phyloP scores from a whole-genome alignment of 164 flowering plant genomes.

The Cinnamomum micranthum region DNA sequence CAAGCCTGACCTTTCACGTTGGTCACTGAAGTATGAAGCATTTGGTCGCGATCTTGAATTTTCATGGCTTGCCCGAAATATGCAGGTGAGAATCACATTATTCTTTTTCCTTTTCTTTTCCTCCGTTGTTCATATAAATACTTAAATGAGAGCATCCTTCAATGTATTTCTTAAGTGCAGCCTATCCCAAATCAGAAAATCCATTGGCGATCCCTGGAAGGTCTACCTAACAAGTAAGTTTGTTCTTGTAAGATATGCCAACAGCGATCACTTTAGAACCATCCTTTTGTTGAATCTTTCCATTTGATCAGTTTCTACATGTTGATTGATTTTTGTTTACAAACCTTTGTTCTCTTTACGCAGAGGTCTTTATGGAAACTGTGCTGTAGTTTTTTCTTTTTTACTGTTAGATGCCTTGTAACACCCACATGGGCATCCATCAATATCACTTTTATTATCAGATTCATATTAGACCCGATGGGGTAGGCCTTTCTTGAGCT shows the following conservation, averaged over 20 bases:
- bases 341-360: background rate
- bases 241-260: background rate
- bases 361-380: background rate
- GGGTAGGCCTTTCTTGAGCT: background rate
- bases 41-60: constrained; percentile 79
- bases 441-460: background rate
- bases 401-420: background rate
- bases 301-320: background rate
- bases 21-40: constrained; percentile 83
- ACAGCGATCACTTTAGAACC: background rate
- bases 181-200: constrained; percentile 91
- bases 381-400: background rate
- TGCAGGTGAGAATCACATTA: constrained; percentile 52
- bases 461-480: background rate
- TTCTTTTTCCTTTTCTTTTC: background rate
- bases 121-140: background rate
- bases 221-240: constrained; percentile 79
- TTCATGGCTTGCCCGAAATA: constrained; percentile 88
- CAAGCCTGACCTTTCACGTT: constrained; percentile 77
- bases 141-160: background rate
- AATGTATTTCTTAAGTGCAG: constrained; percentile 31
- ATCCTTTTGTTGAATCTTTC: background rate
- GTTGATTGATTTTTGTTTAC: background rate
- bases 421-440: too few species aligned
- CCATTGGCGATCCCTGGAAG: constrained; percentile 65